These are phyloP conservation scores for Penicillium flavigenum DNA, from an alignment of 495 filamentous ascomycete genomes.

Conservation along the genomic window DNA sequence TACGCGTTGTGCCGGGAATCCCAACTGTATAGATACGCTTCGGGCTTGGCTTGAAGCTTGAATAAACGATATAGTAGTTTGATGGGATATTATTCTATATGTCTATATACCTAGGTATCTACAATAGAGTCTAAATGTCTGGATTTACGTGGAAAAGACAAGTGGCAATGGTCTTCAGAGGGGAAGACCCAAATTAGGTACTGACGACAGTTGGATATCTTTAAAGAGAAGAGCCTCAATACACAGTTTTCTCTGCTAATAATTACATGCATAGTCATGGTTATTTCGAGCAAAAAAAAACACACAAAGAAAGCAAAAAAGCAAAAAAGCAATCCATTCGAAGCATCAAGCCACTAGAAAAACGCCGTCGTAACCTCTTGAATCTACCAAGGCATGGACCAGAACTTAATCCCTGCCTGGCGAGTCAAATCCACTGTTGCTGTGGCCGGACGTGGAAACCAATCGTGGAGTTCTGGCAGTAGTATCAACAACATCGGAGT, in stretches of 20 bases:
- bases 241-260: not conserved
- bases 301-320: no score
- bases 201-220: not conserved
- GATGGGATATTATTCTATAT: not conserved
- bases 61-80: not conserved
- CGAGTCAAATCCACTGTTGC: conserved; percentile 18
- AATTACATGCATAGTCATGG: conserved; percentile 8
- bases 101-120: not conserved
- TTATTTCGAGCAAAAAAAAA: not conserved
- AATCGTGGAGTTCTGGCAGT: conserved; percentile 46
- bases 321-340: not conserved
- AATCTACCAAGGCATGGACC: conserved; percentile 3
- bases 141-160: not conserved
- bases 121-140: not conserved
- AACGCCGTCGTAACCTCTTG: conserved; percentile 17
- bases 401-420: conserved; percentile 20
- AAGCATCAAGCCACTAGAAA: conserved; percentile 1
- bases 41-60: not conserved
- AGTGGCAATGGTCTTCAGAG: not conserved
- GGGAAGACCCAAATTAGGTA: not conserved
- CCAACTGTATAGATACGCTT: not conserved
- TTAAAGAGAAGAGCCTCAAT: not conserved
- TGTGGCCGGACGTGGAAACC: conserved; percentile 28
- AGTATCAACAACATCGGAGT: conserved; percentile 53
- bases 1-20: not conserved